Base-by-base conservation (phyloP, 2,329 filamentous ascomycete genomes). In the Magnaporthales sp. region DNA sequence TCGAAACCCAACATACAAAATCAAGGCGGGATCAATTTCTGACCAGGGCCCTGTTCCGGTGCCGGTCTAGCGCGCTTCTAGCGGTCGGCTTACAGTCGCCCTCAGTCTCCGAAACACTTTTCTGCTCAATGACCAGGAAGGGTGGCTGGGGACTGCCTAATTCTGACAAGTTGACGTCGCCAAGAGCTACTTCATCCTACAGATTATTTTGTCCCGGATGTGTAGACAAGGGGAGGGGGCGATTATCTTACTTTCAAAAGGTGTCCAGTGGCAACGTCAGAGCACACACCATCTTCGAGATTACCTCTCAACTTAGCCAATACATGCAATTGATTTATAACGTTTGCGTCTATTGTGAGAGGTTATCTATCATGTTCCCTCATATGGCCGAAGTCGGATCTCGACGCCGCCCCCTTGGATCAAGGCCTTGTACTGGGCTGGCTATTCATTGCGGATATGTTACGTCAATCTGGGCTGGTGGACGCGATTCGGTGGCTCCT, bases 401-500 rank as follows among this genome's bases (percentile, higher is more conserved):
- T 58, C 7, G 54, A 58, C n/a, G 24, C 54, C 8, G 54, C n/a
- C 54, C n/a, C 54, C n/a, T 56, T 24, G n/a, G 11, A 24, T 24
- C 5, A 22, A 58, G 54, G n/a, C 24, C 22, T 6, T 58, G n/a
- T 26, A 26, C 13, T 58, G 24, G 54, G 54, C 22, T 26, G n/a
- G 54, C 24, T 58, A 58, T 58, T 58, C 54, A 58, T 58, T 22
- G n/a, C 54, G 11, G 22, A 15, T 22, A 10, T 58, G n/a, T 58
- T 58, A 58, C 54, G 54, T 58, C 54, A 58, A 58, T 26, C 54
- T 58, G 24, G 54, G n/a, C 24, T 19, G 32, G 62, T 64, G 62
- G 62, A 64, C 62, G 62, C 62, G 62, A 46, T 64, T 64, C 62
- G 62, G 62, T 64, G 62, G 61, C 61, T 64, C 62, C 11, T 32